These are phyloP conservation scores for Boletus sp. DNA, from an alignment of 768 basidiomycete species.

Conservation along the genomic window DNA sequence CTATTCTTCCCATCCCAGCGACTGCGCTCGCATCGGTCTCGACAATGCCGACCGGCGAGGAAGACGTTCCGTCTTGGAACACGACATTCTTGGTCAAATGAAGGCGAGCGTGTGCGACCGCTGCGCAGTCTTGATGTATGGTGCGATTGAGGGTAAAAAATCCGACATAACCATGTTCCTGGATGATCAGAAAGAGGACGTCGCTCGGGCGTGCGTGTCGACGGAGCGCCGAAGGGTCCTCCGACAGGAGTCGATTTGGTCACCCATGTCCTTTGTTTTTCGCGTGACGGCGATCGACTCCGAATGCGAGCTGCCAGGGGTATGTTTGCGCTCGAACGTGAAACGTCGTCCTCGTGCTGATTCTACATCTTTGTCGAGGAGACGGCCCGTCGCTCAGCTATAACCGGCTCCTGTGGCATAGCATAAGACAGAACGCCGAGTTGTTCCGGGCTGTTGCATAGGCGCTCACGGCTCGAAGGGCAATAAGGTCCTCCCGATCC, in stretches of 20 bases:
- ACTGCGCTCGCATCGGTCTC: not conserved
- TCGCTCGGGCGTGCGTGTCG: too few relatives aligned
- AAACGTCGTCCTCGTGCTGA: not conserved
- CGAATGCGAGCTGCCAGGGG: not conserved
- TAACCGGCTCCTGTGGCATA: not conserved
- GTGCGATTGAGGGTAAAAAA: not conserved
- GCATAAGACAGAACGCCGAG: too few relatives aligned
- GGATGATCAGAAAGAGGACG: not conserved
- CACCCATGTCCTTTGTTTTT: not conserved
- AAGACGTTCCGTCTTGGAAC: not conserved
- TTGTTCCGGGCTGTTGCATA: too few relatives aligned
- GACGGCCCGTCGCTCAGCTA: not conserved
- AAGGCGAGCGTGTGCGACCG: not conserved
- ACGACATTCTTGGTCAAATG: not conserved
- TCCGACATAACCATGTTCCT: not conserved
- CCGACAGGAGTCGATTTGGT: not conserved
- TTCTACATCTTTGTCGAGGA: not conserved
- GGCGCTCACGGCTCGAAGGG: too few relatives aligned
- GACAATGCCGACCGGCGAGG: not conserved
- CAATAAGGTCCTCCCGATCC: too few relatives aligned
- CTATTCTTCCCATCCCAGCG: not conserved
- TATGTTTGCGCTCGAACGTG: not conserved
- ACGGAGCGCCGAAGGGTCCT: too few relatives aligned
- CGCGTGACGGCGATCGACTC: not conserved
- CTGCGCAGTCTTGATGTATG: not conserved